Base-by-base conservation (phyloP, 192 early-diverging fungal species). In the Podila horticola region DNA sequence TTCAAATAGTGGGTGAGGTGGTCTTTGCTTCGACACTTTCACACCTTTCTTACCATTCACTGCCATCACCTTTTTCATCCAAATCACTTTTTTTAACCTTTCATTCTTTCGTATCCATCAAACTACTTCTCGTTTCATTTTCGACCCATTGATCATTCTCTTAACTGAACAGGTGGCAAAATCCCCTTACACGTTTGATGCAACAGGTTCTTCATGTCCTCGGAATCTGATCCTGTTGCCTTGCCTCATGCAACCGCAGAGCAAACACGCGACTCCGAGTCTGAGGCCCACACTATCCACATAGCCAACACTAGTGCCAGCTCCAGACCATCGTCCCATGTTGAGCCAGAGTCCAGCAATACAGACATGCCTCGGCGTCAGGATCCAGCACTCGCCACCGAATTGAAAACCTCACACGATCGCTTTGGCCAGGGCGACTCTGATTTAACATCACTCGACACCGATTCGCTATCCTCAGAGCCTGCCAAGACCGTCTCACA, bases 131-230 rank as follows among this genome's bases (percentile, higher is more conserved):
- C 36, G 11, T 17, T 45, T 45, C 41, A 45, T 45, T 45, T 17
- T 45, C 41, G 8, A 17, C 41, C 41, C 15, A 45, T 45, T 45
- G 41, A 45, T 45, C 41, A 45, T 45, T 4, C 41, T 45, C 41
- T 45, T 45, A 45, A 45, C 41, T 45, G 41, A 55, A 55, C 33
- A 63, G 33, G 29, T 19, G 62, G 33, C 62, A 29, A 33, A n/a
- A 19, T 12, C 28, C 34, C 26, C 30, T 26, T 33, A 33, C 12
- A 61, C 59, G 17, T 5, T 64, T 64, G 22, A 30, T 64, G 36
- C 64, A 22, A 17, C 60, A 33, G 57, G 38, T 50, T 74, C 64
- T 76, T 71, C 74, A 76, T 76, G 74, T 70, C 74, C 49, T 66
- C 68, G 58, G 74, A 75, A 64, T 38, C 67, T 36, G 45, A 38